These are phyloP conservation scores for Malus sieversii DNA, from an alignment of 306 rosid species.

Conservation along the genomic window DNA sequence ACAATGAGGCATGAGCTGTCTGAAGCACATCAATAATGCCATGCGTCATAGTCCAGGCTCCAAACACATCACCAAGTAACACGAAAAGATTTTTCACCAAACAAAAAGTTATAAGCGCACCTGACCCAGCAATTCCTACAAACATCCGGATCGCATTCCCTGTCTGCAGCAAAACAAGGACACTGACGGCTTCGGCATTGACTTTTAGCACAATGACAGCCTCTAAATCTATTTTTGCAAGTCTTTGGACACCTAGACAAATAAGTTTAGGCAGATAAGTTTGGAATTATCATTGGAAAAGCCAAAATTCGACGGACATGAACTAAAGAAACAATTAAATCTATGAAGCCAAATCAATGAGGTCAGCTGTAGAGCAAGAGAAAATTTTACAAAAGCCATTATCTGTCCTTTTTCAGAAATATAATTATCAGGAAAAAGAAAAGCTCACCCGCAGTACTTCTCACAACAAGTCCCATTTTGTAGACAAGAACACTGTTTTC, in stretches of 20 bases:
- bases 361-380: slow-evolving; percentile 1
- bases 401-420: neutral
- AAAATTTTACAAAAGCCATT: neutral
- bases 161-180: slow-evolving; percentile 98
- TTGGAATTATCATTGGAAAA: neutral
- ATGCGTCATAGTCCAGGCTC: neutral
- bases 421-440: neutral
- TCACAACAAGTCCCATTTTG: slow-evolving; percentile 95
- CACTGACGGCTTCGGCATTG: slow-evolving; percentile 97
- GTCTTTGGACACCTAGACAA: slow-evolving; percentile 74
- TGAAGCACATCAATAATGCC: neutral
- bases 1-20: neutral
- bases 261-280: neutral
- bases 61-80: neutral
- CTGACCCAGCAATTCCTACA: slow-evolving; percentile 99
- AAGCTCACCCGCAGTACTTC: slow-evolving; percentile 94
- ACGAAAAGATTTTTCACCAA: neutral
- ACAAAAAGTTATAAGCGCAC: slow-evolving; percentile 34
- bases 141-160: slow-evolving; percentile 98
- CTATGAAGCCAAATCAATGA: slow-evolving; percentile 4
- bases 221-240: slow-evolving; percentile 92
- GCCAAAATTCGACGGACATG: neutral
- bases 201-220: slow-evolving; percentile 98
- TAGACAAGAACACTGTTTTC: slow-evolving; percentile 95
- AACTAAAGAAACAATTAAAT: slow-evolving; percentile 2